Evolutionary conservation across 371 early-diverging fungal species (phyloP), one percentile per base, ranked within the genome.

Genomic region (Syncephalastrum racemosum): DNA sequence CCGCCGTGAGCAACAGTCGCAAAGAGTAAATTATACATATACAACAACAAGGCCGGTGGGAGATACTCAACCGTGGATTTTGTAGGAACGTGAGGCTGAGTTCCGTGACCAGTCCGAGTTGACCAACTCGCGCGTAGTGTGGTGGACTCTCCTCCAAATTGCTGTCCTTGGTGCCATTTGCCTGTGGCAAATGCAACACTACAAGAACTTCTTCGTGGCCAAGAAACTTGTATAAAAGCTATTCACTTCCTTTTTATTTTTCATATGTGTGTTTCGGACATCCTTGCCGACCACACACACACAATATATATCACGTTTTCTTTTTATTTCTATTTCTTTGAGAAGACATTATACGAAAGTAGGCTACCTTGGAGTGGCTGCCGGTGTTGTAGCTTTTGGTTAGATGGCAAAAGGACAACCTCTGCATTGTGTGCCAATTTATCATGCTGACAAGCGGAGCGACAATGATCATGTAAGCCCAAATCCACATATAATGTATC

Each of bases 141-240:
- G 82, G 72, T 98, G 95, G 95, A 91, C 94, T 10, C 60, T 98
- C 48, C 72, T 89, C 22, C 96, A 97, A 66, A 62, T 96, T 46
- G 58, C 81, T 47, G 82, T 95, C 42, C 80, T 96, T 53, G 91
- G 81, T 36, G 71, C 86, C 20, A 90, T 92, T 20, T 92, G 94
- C 66, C 77, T 85, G 53, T 95, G 96, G 95, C 98, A 98, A 72
- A 85, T 95, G 75, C 86, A 88, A 18, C 92, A 94, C 63, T 86
- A 95, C 60, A 88, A 89, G 63, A 73, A 84, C 61, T 97, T 97
- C 86, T 96, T 97, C 64, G 88, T 90, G 43, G 84, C 95, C 60
- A 95, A 96, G 79, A 96, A 97, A 75, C 84, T 97, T 48, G 92
- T 95, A 56, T 96, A 84, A 56, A 48, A 14, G 18, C 25, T 20